These are phyloP conservation scores for Leccinum olivaceopallidum DNA, from an alignment of 768 basidiomycete genomes.

Conservation along the genomic window DNA sequence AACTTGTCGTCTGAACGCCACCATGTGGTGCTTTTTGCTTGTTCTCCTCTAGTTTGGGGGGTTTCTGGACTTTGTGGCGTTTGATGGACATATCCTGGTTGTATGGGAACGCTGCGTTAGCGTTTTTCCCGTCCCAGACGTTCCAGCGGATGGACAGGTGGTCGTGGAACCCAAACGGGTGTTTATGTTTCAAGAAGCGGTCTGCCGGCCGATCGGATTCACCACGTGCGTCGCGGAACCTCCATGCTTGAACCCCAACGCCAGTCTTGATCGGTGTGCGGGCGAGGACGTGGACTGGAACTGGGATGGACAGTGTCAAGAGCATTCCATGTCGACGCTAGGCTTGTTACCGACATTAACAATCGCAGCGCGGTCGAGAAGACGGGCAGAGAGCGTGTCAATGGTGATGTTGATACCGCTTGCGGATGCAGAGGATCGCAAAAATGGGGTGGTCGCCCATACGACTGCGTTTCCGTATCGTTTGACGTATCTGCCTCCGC, in stretches of 20 bases:
- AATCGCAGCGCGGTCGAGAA: slow-evolving; percentile 25
- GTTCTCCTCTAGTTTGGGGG: slow-evolving; percentile 20
- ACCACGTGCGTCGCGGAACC: slow-evolving; percentile 25
- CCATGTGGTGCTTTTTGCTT: neutral
- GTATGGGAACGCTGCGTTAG: slow-evolving; percentile 32
- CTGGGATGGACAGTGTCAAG: neutral
- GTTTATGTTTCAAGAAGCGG: slow-evolving; percentile 29
- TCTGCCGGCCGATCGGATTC: slow-evolving; percentile 26
- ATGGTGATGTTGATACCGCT: slow-evolving; percentile 30
- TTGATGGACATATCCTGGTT: slow-evolving; percentile 23
- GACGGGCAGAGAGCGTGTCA: slow-evolving; percentile 13
- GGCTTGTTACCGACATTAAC: slow-evolving; percentile 20
- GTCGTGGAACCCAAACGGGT: slow-evolving; percentile 25
- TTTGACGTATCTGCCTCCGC: slow-evolving; percentile 15
- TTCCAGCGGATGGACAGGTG: slow-evolving; percentile 24
- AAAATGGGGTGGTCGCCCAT: neutral
- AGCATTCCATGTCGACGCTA: neutral
- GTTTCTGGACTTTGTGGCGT: slow-evolving; percentile 29
- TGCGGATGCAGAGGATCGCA: neutral
- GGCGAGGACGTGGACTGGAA: neutral
- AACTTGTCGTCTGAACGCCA: neutral
- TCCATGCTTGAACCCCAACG: neutral
- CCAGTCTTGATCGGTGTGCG: neutral
- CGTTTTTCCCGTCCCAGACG: slow-evolving; percentile 24
- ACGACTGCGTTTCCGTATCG: slow-evolving; percentile 22